phyloP scores from a whole-genome alignment of 805 yeast species.

The Candida vartiovaarae region DNA sequence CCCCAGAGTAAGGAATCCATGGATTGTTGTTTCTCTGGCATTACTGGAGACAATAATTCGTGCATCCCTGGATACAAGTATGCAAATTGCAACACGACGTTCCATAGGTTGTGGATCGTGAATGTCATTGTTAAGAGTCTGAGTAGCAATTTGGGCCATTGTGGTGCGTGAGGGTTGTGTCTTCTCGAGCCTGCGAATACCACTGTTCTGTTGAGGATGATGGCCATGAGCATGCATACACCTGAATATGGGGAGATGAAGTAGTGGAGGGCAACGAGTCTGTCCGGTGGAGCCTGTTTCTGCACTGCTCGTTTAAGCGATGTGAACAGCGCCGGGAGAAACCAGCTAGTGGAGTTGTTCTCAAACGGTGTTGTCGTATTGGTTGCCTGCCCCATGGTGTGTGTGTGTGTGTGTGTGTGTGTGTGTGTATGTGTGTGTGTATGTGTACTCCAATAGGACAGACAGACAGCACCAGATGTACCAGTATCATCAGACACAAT shows the following conservation, averaged over 20 bases:
- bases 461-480: too few relatives aligned
- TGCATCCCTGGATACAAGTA: slow-evolving; percentile 1
- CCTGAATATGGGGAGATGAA: slow-evolving; percentile 44
- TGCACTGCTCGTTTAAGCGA: slow-evolving; percentile 8
- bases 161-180: not conserved
- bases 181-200: slow-evolving; percentile 48
- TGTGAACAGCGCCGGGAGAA: not conserved
- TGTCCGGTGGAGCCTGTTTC: slow-evolving; percentile 5
- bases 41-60: slow-evolving; percentile 1
- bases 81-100: slow-evolving; percentile 10
- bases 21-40: slow-evolving; percentile 2
- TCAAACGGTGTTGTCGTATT: not conserved
- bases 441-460: too few relatives aligned
- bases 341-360: not conserved
- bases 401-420: too few relatives aligned
- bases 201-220: slow-evolving; percentile 49
- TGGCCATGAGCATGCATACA: slow-evolving; percentile 50
- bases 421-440: too few relatives aligned
- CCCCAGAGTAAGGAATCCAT: slow-evolving; percentile 48
- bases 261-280: slow-evolving; percentile 28
- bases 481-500: too few relatives aligned
- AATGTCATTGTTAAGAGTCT: slow-evolving; percentile 31
- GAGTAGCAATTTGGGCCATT: slow-evolving; percentile 26
- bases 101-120: slow-evolving; percentile 23
- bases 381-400: not conserved